Base-by-base conservation (phyloP, 257 asterid genomes). In the Craterostigma plantagineum region DNA sequence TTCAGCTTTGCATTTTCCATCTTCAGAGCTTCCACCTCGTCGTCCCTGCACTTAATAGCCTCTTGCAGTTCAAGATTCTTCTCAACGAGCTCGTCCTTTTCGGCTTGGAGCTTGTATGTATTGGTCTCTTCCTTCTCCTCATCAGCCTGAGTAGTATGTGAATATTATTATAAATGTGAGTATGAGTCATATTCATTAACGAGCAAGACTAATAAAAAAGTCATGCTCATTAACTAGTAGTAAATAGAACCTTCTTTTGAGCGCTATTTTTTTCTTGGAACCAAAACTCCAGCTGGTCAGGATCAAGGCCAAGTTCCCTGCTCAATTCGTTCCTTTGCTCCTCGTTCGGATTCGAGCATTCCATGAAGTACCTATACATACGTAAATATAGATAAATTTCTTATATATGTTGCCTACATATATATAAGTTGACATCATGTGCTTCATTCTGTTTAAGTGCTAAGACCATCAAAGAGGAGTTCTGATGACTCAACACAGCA, bases 251-350 rank as follows among this genome's bases (percentile, higher is more conserved):
- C 94, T 71, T 74, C 10, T 54, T 59, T 50, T 71, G 83, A 36
- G 74, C 67, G 46, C 78, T 60, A 51, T n/a, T n/a, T n/a, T 74
- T 77, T 27, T 81, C 74, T 63, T 81, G 87, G 66, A 81, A 81
- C 92, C 83, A 81, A 52, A 57, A 77, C 43, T 72, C 66, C 14
- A 81, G 65, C 54, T 75, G 90, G 38, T 53, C 54, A 33, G 70
- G 71, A 38, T 81, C 87, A 27, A 81, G 79, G 33, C 81, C 75
- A 4, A 60, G 43, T 36, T 75, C 70, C 37, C 49, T 45, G 64
- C 81, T 64, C 34, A 78, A 18, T 34, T 70, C 75, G 33, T 45
- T 63, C 51, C 76, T 63, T 39, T 75, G 81, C 58, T 63, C 63
- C 48, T 67, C 72, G 44, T 72, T 73, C 4, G 90, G 92, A 46